A percentile compares a stretch with the other conserved stretches of the same genome.
Evolutionary conservation across 208 protist species (phyloP).

Genomic region (Trypanosoma grayi): DNA sequence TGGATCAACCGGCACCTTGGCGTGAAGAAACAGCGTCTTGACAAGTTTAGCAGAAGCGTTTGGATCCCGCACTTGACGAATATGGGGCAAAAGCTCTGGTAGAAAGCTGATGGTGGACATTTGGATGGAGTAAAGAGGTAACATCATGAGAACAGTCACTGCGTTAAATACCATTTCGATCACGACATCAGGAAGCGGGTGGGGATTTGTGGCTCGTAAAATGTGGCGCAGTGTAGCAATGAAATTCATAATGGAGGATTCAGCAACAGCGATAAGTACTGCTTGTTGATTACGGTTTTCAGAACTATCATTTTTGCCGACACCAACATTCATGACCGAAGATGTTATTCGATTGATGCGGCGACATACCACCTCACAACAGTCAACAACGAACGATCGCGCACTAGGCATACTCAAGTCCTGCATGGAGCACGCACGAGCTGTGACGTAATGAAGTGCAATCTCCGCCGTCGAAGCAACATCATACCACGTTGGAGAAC

Average conservation of each 20-base stretch:
- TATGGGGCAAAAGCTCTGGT: conserved; percentile 76
- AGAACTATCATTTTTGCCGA: conserved; percentile 27
- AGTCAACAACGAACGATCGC: conserved; percentile 46
- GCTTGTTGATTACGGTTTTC: conserved; percentile 45
- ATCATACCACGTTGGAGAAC: conserved; percentile 72
- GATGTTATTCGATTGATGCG: conserved; percentile 67
- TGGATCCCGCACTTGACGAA: conserved; percentile 46
- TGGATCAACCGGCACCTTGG: conserved; percentile 24
- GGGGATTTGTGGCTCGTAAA: conserved; percentile 24
- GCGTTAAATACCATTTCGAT: conserved; percentile 75
- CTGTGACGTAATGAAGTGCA: conserved; percentile 72
- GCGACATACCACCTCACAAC: conserved; percentile 71
- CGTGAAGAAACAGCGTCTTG: conserved; percentile 74
- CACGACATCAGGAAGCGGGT: conserved; percentile 31
- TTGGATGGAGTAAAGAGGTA: conserved; percentile 81
- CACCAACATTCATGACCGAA: conserved; percentile 62
- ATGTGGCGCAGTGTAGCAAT: conserved; percentile 80
- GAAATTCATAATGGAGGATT: conserved; percentile 71
- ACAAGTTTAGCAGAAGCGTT: conserved; percentile 52
- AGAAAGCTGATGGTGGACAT: conserved; percentile 79
- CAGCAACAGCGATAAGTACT: conserved; percentile 63
- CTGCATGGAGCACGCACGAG: conserved; percentile 58
- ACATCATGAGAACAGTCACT: conserved; percentile 75
- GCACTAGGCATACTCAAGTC: conserved; percentile 34
- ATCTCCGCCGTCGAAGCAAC: conserved; percentile 72